A percentile compares a stretch with the other conserved stretches of the same genome.
Evolutionary conservation across 495 filamentous ascomycete genomes (phyloP).

Genomic region (Polyplosphaeria fusca): DNA sequence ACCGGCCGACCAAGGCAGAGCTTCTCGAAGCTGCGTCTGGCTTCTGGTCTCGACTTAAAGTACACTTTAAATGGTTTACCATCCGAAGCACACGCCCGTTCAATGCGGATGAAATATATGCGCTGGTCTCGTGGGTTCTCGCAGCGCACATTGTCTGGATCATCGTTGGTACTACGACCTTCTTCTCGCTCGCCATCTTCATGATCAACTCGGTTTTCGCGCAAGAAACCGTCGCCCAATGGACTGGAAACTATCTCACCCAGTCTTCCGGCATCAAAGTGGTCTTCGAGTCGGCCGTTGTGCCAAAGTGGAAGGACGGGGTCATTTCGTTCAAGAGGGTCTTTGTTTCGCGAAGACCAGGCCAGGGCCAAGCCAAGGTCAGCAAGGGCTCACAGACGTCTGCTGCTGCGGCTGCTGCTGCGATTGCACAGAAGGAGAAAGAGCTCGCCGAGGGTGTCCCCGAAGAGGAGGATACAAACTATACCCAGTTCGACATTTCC

Average conservation of each 20-base stretch:
- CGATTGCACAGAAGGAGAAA: slow-evolving; percentile 57
- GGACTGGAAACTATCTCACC: slow-evolving; percentile 93
- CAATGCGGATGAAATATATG: slow-evolving; percentile 91
- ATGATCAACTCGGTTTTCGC: slow-evolving; percentile 94
- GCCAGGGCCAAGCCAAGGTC: slow-evolving; percentile 68
- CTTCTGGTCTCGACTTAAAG: slow-evolving; percentile 85
- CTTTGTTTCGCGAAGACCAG: slow-evolving; percentile 88
- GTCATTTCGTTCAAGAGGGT: slow-evolving; percentile 97
- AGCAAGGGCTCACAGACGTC: slow-evolving; percentile 89
- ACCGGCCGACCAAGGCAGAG: slow-evolving; percentile 90
- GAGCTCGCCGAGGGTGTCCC: slow-evolving; percentile 46
- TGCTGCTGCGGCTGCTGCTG: slow-evolving; percentile 65
- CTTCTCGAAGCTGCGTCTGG: slow-evolving; percentile 86
- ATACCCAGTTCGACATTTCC: slow-evolving; percentile 94
- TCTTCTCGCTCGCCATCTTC: slow-evolving; percentile 86
- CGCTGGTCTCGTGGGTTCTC: slow-evolving; percentile 92
- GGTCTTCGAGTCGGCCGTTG: slow-evolving; percentile 96
- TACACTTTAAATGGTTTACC: slow-evolving; percentile 96
- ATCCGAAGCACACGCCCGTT: slow-evolving; percentile 94
- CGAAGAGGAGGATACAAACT: slow-evolving; percentile 87
- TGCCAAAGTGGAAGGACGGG: slow-evolving; percentile 88
- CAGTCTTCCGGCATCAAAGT: slow-evolving; percentile 92
- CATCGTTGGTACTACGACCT: slow-evolving; percentile 91
- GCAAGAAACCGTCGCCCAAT: slow-evolving; percentile 90
- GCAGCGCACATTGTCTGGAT: slow-evolving; percentile 93